Evolutionary conservation across 768 basidiomycete genomes (phyloP).

Genomic region (Paxillus involutus): DNA sequence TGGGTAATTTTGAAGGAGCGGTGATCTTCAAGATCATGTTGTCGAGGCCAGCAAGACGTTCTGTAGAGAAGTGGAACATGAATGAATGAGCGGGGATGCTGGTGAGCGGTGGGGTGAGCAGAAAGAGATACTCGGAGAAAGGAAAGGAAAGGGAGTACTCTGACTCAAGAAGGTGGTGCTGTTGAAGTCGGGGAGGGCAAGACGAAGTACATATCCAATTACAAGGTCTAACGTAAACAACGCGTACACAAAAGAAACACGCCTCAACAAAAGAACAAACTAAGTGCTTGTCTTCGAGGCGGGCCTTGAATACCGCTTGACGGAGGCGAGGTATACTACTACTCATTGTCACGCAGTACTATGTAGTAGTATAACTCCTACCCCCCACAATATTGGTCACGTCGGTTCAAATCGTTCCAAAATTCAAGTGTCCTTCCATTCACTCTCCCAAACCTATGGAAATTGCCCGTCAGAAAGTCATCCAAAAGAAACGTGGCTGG

Average conservation of each 20-base stretch:
- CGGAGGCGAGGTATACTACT: too few species aligned
- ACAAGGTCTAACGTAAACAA: conserved; percentile 9
- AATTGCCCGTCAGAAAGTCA: neutral
- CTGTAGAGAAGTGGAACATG: conserved; percentile 37
- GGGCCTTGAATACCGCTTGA: too few species aligned
- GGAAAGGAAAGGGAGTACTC: neutral
- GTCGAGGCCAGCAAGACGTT: conserved; percentile 46
- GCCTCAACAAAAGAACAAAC: neutral
- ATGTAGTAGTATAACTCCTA: too few species aligned
- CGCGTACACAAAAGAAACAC: conserved; percentile 9
- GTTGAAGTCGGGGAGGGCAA: neutral
- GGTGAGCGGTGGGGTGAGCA: conserved; percentile 14
- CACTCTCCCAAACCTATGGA: conserved; percentile 26
- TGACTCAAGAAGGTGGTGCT: conserved; percentile 1
- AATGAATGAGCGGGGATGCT: conserved; percentile 3
- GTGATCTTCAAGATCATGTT: conserved; percentile 37
- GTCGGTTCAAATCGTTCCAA: too few species aligned
- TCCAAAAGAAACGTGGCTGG: neutral
- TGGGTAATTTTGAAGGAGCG: conserved; percentile 26
- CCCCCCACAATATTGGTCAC: too few species aligned
- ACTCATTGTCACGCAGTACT: too few species aligned
- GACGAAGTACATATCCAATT: neutral
- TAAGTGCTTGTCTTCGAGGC: too few species aligned
- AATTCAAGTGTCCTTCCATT: conserved; percentile 7
- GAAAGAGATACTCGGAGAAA: conserved; percentile 5